Evolutionary conservation across 1,139 yeast species (phyloP).

Genomic region (Oligophagozyma castellii): DNA sequence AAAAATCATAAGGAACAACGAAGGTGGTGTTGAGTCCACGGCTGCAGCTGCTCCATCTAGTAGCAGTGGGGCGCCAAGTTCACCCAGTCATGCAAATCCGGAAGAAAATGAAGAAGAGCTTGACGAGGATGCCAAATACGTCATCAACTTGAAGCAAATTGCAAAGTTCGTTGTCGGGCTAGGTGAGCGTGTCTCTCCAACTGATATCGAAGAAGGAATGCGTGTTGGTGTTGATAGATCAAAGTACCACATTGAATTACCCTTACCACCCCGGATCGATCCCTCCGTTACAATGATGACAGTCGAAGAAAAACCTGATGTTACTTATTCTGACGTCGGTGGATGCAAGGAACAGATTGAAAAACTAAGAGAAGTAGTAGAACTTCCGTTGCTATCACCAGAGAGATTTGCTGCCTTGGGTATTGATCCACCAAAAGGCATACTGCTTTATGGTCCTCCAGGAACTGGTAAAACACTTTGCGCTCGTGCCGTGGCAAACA

Average conservation of each 20-base stretch:
- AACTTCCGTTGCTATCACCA: conserved; percentile 84
- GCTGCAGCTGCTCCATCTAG: conserved; percentile 18
- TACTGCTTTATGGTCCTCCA: conserved; percentile 91
- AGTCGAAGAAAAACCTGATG: conserved; percentile 95
- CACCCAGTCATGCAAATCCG: conserved; percentile 3
- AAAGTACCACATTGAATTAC: conserved; percentile 91
- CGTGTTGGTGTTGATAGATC: conserved; percentile 97
- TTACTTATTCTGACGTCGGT: conserved; percentile 84
- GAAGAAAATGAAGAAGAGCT: conserved; percentile 39
- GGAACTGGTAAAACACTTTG: conserved; percentile 97
- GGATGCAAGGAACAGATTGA: conserved; percentile 98
- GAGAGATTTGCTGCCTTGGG: conserved; percentile 94
- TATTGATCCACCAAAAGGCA: conserved; percentile 97
- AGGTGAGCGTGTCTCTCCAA: conserved; percentile 94
- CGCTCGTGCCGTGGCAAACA: conserved; percentile 96
- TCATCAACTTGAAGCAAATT: conserved; percentile 91
- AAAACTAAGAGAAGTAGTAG: conserved; percentile 93
- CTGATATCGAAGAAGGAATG: conserved; percentile 99
- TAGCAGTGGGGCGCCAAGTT: conserved; percentile 9
- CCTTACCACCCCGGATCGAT: conserved; percentile 94
- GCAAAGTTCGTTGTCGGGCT: conserved; percentile 95
- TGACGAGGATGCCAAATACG: conserved; percentile 80
- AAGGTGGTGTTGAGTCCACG: conserved; percentile 10
- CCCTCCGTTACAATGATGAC: conserved; percentile 99
- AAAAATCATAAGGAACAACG: conserved; percentile 62